phyloP scores from a whole-genome alignment of 2,329 filamentous ascomycete species.

The Sclerotinia trifoliorum region DNA sequence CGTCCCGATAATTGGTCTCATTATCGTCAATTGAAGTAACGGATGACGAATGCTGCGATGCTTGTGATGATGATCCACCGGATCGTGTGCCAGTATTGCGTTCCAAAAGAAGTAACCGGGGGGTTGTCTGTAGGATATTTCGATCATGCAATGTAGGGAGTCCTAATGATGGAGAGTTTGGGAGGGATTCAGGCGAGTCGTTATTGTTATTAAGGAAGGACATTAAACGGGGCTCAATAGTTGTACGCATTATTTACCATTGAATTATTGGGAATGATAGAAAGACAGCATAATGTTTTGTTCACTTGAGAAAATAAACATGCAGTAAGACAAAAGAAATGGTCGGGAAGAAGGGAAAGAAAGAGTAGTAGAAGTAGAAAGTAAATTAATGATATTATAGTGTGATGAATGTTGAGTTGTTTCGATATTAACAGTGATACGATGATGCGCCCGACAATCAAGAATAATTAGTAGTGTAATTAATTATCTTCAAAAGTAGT shows the following conservation, averaged over 20 bases:
- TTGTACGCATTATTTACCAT: constrained; percentile 40
- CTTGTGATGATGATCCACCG: constrained; percentile 29
- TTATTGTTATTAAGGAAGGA: constrained; percentile 65
- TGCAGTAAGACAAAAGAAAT: neutral
- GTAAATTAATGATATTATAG: neutral
- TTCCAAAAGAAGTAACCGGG: constrained; percentile 50
- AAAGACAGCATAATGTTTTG: constrained; percentile 13
- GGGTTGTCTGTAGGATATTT: constrained; percentile 47
- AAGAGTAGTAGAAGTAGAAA: neutral
- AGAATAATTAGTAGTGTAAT: too few relatives aligned
- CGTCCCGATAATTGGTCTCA: constrained; percentile 36
- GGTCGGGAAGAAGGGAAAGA: neutral
- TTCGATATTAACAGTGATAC: neutral
- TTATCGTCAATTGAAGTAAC: constrained; percentile 29
- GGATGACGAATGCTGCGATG: constrained; percentile 28
- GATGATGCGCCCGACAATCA: neutral
- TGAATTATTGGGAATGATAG: constrained; percentile 9
- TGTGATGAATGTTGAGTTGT: neutral
- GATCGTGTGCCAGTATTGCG: constrained; percentile 45
- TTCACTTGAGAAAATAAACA: neutral
- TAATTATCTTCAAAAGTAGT: too few relatives aligned
- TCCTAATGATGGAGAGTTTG: constrained; percentile 46
- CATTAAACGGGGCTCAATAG: constrained; percentile 66
- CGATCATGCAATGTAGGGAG: constrained; percentile 54
- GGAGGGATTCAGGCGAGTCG: constrained; percentile 43